phyloP scores from a whole-genome alignment of 805 yeast genomes.

The Phaffomyces opuntiae region DNA sequence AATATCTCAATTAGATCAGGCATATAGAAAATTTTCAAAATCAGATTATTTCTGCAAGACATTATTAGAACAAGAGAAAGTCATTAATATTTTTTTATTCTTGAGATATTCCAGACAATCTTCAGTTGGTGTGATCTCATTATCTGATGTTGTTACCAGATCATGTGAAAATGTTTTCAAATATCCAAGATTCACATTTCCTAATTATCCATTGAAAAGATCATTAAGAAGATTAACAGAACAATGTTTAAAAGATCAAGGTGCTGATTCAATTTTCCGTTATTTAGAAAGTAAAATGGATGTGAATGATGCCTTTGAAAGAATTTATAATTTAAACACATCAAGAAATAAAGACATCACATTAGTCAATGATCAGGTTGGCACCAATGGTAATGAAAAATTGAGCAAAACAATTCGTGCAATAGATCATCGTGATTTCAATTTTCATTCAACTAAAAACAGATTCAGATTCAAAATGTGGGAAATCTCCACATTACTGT shows the following conservation, averaged over 20 bases:
- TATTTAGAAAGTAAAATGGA: conserved; percentile 36
- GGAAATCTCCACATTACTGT: conserved; percentile 27
- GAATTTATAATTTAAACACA: conserved; percentile 37
- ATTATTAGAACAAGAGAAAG: conserved; percentile 27
- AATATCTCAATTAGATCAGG: conserved; percentile 26
- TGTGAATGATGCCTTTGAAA: conserved; percentile 39
- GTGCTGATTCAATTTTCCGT: conserved; percentile 36
- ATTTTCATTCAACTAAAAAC: conserved; percentile 30
- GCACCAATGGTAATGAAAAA: not conserved
- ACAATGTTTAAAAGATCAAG: conserved; percentile 39
- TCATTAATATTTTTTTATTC: conserved; percentile 33
- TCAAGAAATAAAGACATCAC: conserved; percentile 26
- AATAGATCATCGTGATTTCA: conserved; percentile 35
- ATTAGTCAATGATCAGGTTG: not conserved
- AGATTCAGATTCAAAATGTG: conserved; percentile 33
- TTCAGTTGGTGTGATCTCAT: conserved; percentile 28
- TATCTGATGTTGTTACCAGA: conserved; percentile 18
- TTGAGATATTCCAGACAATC: conserved; percentile 35
- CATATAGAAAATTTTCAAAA: conserved; percentile 30
- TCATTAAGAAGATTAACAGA: conserved; percentile 35
- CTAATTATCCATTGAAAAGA: conserved; percentile 33
- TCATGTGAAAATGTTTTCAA: conserved; percentile 2
- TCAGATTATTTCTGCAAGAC: conserved; percentile 30
- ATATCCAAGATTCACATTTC: conserved; percentile 14
- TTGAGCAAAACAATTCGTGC: conserved; percentile 25